Evolutionary conservation across 805 yeast genomes (phyloP), one percentile per base, ranked within the genome.

Genomic region (Saccharomycodes ludwigii): DNA sequence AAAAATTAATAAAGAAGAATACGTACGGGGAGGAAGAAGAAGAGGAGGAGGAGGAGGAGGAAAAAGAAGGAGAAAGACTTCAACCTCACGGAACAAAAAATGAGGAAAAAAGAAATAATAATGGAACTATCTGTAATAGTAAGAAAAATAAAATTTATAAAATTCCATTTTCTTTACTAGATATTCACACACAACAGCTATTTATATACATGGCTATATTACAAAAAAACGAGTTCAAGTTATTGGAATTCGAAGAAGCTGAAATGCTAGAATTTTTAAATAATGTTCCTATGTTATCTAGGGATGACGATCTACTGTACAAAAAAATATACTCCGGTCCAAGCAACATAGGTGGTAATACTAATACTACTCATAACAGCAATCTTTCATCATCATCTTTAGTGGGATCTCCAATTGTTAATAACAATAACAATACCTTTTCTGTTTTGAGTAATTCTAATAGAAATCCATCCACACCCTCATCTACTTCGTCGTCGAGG

Each of bases 181-280:
- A 79, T 47, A 79, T 84, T 1, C 94, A 83, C 47, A 65, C 76
- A 19, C 85, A 80, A 56, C 64, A 84, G 21, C 56, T 80, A 1
- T 86, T 84, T 47, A 69, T 81, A 3, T 73, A 82, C 30, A 59
- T 85, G 29, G 82, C 95, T 1, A 69, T 86, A 24, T 59, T 86
- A 41, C 82, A 82, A 53, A 75, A 88, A 31, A 77, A 78, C 52
- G 86, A 80, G 43, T 72, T 73, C 42, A 73, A 79, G 24, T 63
- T 86, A 33, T 66, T 82, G 40, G 96, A 86, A 50, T 74, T 85
- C 40, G 97, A 86, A 47, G 94, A 83, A 50, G 75, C 81, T 40
- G 97, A 86, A 55, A 82, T 84, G 27, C 65, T 85, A 23, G 93
- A 85, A 48, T 73, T 74, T 41, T 63, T 86, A 39, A 71, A 72